A percentile compares a stretch with the other conserved stretches of the same genome.
phyloP scores from a whole-genome alignment of 345 rosid species.

The Salix caprea region DNA sequence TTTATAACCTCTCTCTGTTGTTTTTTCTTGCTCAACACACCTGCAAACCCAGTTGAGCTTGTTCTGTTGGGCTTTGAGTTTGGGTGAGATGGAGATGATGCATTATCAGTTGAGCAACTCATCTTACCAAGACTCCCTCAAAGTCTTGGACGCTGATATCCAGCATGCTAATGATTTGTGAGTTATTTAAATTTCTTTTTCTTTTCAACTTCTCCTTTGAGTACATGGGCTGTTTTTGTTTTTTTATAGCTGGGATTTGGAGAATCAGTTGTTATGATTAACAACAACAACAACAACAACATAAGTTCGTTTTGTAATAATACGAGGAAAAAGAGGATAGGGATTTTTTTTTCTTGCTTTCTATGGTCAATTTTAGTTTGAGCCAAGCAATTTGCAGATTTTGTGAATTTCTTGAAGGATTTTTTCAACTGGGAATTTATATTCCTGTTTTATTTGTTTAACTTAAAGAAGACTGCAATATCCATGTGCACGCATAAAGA shows the following conservation, averaged over 20 bases:
- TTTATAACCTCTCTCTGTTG: neutral
- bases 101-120: constrained; percentile 17
- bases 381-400: neutral
- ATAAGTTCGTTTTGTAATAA: neutral
- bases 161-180: constrained; percentile 86
- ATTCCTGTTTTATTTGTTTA: neutral
- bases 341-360: neutral
- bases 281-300: neutral
- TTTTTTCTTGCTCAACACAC: neutral
- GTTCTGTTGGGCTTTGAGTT: neutral
- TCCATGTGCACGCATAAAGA: neutral
- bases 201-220: neutral
- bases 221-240: constrained; percentile 7
- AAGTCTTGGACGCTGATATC: constrained; percentile 77
- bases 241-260: neutral
- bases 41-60: neutral
- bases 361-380: neutral
- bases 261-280: constrained; percentile 9
- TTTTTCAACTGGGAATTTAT: neutral
- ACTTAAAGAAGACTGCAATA: neutral
- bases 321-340: constrained; percentile 1
- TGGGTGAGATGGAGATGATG: constrained; percentile 25
- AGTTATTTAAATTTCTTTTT: constrained; percentile 30
- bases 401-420: neutral
- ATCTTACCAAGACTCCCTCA: constrained; percentile 64